Conservation (phyloP, 352 stramenopile genomes). For the Pythium apleroticum region DNA sequence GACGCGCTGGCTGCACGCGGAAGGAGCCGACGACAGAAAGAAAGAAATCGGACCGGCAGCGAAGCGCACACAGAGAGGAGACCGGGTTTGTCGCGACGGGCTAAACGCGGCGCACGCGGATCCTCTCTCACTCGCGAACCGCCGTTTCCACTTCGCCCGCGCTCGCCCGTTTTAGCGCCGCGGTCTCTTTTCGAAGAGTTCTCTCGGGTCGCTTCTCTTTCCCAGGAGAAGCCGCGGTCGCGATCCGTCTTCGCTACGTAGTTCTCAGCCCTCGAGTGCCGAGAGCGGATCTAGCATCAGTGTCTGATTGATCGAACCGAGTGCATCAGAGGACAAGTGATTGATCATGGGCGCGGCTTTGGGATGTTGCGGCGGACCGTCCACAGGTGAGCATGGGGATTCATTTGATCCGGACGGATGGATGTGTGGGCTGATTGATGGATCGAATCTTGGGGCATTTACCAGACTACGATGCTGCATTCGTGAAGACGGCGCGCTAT, state of each 20-base stretch:
- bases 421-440: conserved; percentile 4
- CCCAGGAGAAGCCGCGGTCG: conserved; percentile 1
- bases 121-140: neutral
- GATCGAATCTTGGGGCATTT: conserved; percentile 7
- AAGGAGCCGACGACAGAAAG: neutral
- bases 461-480: conserved; percentile 16
- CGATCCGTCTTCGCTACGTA: neutral
- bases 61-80: neutral
- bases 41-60: neutral
- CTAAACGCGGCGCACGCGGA: neutral
- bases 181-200: neutral
- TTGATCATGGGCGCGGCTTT: conserved; percentile 55
- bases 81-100: neutral
- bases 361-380: conserved; percentile 45
- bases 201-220: neutral
- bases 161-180: neutral
- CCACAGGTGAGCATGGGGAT: conserved; percentile 14
- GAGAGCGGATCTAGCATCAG: neutral
- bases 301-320: neutral
- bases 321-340: neutral
- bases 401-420: neutral
- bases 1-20: neutral
- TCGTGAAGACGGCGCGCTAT: conserved; percentile 26
- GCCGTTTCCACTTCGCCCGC: neutral
- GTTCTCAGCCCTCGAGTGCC: neutral